Base-by-base conservation (phyloP, 192 early-diverging fungal genomes). In the Phlyctochytrium planicorne region DNA sequence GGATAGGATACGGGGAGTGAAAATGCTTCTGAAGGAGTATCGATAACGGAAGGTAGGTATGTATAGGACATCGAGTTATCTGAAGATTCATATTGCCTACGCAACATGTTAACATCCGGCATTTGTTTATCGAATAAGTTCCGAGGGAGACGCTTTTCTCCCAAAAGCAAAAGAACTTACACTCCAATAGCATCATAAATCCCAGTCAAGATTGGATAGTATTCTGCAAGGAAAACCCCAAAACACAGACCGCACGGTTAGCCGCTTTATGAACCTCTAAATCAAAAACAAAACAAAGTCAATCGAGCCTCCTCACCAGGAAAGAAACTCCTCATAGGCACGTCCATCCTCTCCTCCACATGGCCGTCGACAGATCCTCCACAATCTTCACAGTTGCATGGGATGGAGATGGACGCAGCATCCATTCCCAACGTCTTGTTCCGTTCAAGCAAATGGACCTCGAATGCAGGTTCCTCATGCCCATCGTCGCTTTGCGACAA, bases 241-340 rank as follows among this genome's bases (percentile, higher is more conserved):
- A n/a, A n/a, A n/a, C n/a, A n/a, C n/a, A n/a, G n/a, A n/a, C n/a
- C n/a, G n/a, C n/a, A n/a, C n/a, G n/a, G n/a, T n/a, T n/a, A n/a
- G n/a, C n/a, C n/a, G n/a, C n/a, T n/a, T n/a, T n/a, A n/a, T n/a
- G n/a, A n/a, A n/a, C n/a, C n/a, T n/a, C n/a, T n/a, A n/a, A n/a
- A n/a, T n/a, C n/a, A n/a, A n/a, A n/a, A n/a, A n/a, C n/a, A n/a
- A n/a, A n/a, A n/a, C n/a, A n/a, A n/a, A n/a, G n/a, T n/a, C n/a
- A n/a, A n/a, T 6, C 40, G 40, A 14, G 10, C 20, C 40, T n/a
- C 12, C 63, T 34, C 33, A 77, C 73, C 74, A 16, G 77, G 77
- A 52, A 79, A 82, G 65, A 84, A 82, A 30, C 68, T 71, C 32
- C 83, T 71, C 83, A 84, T 84, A 20, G 83, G 83, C 3, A 82